Base-by-base conservation (phyloP, 352 stramenopile species). In the Pythium insidiosum region DNA sequence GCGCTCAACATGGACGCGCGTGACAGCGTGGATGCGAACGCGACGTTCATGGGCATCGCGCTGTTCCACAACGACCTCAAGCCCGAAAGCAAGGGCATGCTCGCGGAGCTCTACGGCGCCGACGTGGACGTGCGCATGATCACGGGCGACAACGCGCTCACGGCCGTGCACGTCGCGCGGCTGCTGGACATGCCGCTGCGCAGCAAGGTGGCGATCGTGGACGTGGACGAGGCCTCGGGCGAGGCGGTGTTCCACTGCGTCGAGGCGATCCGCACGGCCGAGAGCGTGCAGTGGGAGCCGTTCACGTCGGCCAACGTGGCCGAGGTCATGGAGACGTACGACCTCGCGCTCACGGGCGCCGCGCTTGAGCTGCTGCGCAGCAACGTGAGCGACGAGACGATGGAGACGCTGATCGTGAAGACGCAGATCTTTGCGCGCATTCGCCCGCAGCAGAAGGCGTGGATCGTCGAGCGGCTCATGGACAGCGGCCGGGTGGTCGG, bases 11-110 rank as follows among this genome's bases (percentile, higher is more conserved):
- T 47, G 0, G 48, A 58, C 20, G 39, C 58, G 25, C 63, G 65
- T 5, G 38, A 52, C 5, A 38, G 68, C 10, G 59, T 94, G n/a
- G 84, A 94, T 38, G 56, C 23, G 2, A 57, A 60, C 19, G 56
- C 94, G 1, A 38, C 43, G 5, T 88, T 94, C 38, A 43, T 73
- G 31, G 84, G 85, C 6, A 63, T 94, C 22, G 54, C 88, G 10
- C 60, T 88, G 20, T 96, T 95, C 61, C 61, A 84, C 58, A 96
- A 96, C 50, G 58, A 70, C 24, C 64, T 95, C 43, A 90, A 88
- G 50, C 50, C 68, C 11, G 73, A 95, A 29, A 77, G 69, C 5
- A 58, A 61, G 25, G 59, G 52, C 3, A 77, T 94, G 38, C 69
- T 96, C 16, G 21, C 48, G 15, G 65, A 93, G 49, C 61, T 96